phyloP scores from a whole-genome alignment of 1,284 basidiomycete species.

The Heterobasidion occidentale region DNA sequence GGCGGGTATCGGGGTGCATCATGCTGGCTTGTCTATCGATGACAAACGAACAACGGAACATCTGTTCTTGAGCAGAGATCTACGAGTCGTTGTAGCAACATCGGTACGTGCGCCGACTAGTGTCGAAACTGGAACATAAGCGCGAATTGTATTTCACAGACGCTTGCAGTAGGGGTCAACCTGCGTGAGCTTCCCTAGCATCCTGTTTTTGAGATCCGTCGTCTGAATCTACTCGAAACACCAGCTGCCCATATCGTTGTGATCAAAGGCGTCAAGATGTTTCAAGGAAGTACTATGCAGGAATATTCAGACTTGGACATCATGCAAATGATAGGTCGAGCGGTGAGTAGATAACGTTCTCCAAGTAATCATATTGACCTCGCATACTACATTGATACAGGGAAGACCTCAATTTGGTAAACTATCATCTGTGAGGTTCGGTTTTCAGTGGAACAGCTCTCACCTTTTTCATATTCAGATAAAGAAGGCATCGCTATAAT shows the following conservation, averaged over 20 bases:
- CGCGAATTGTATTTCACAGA: conserved; percentile 27
- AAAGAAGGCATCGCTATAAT: conserved; percentile 75
- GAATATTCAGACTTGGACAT: conserved; percentile 82
- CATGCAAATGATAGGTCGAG: conserved; percentile 81
- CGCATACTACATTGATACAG: conserved; percentile 26
- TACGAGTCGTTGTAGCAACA: conserved; percentile 69
- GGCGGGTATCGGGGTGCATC: conserved; percentile 77
- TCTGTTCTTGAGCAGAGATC: conserved; percentile 53
- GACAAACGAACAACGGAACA: conserved; percentile 70
- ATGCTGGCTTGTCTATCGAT: conserved; percentile 72
- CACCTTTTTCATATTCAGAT: conserved; percentile 32
- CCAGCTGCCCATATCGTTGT: conserved; percentile 75
- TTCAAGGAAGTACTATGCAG: conserved; percentile 50
- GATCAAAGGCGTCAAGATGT: conserved; percentile 75
- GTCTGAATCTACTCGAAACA: neutral
- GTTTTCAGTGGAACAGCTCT: neutral
- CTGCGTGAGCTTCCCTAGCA: conserved; percentile 46
- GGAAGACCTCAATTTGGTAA: conserved; percentile 90
- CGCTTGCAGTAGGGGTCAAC: conserved; percentile 85
- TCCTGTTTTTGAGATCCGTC: neutral
- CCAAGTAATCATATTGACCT: neutral
- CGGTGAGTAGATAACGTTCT: conserved; percentile 39
- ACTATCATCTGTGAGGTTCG: no score
- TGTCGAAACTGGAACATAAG: neutral
- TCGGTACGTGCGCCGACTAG: conserved; percentile 40